phyloP scores from a whole-genome alignment of 192 early-diverging fungal species.

The Podila clonocystis region DNA sequence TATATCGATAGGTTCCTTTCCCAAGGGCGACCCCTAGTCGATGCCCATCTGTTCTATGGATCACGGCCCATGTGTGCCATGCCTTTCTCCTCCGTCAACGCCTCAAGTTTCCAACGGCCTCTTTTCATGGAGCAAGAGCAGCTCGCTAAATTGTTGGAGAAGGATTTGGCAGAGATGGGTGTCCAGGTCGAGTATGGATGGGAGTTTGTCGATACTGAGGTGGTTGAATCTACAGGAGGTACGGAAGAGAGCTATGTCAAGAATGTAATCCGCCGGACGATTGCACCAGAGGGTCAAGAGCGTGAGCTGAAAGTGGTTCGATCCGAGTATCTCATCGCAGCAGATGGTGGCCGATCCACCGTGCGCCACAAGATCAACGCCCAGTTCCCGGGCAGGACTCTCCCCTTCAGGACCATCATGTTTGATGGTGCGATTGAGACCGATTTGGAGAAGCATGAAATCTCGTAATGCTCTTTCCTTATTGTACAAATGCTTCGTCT shows the following conservation, averaged over 20 bases:
- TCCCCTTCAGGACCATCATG: not conserved
- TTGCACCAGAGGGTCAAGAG: not conserved
- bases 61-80: not conserved
- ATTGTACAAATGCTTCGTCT: not conserved
- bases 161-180: conserved; percentile 18
- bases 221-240: not conserved
- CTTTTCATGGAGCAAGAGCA: conserved; percentile 22
- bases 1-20: conserved; percentile 24
- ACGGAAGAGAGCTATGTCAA: not conserved
- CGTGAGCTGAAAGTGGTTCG: not conserved
- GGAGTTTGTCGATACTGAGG: conserved; percentile 38
- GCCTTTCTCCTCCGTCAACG: not conserved
- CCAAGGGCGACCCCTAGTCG: not conserved
- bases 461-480: conserved; percentile 17
- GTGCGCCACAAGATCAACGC: conserved; percentile 21
- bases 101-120: conserved; percentile 4
- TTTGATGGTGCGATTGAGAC: too few relatives aligned
- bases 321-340: conserved; percentile 25
- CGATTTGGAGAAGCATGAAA: not conserved
- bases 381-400: conserved; percentile 12
- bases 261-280: conserved; percentile 7
- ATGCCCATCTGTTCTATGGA: conserved; percentile 12
- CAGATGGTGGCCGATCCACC: conserved; percentile 21
- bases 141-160: conserved; percentile 14
- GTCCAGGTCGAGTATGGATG: conserved; percentile 38